Base-by-base conservation (phyloP, 1,139 yeast species). In the Pichia sp. region DNA sequence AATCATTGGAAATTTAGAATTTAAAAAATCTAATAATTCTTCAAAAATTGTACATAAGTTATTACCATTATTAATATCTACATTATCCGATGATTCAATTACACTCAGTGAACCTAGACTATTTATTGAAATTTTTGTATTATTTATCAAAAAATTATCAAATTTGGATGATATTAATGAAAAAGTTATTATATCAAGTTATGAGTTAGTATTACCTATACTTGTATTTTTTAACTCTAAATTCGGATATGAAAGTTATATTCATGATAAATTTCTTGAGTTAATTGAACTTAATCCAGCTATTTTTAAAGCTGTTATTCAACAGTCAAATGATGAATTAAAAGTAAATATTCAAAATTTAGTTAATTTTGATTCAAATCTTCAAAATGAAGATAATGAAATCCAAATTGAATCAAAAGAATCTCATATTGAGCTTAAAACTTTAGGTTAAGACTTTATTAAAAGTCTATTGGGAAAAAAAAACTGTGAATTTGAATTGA, bases 71-170 rank as follows among this genome's bases (percentile, higher is more conserved):
- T 50, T 71, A 27, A 62, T 67, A 20, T 43, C 60, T 1, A 48
- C 63, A 45, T 53, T 51, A 48, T 54, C 48, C 49, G 39, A 54
- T 3, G 49, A 50, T 10, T 50, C 51, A 2, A 59, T 57, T 23
- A 40, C 46, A 16, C 37, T 56, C 23, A 50, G 50, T 11, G 66
- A 63, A 39, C 67, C 73, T 4, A 70, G 77, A 54, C 52, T 79
- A 11, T 69, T 73, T 4, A 62, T 81, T 47, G 89, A 82, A 50
- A 64, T 82, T 12, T 62, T 83, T 43, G 66, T 78, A 6, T 60
- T 75, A 27, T 73, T 78, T 43, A 61, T 65, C 4, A 64, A 59
- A 5, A 38, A 25, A 11, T 22, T 36, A 12, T 33, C 29, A 12
- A 35, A 22, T 2, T 6, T 27, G 6, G 39, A 31, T 7, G 36